Base-by-base conservation (phyloP, 805 yeast genomes). In the Metschnikowia noctiluminum region DNA sequence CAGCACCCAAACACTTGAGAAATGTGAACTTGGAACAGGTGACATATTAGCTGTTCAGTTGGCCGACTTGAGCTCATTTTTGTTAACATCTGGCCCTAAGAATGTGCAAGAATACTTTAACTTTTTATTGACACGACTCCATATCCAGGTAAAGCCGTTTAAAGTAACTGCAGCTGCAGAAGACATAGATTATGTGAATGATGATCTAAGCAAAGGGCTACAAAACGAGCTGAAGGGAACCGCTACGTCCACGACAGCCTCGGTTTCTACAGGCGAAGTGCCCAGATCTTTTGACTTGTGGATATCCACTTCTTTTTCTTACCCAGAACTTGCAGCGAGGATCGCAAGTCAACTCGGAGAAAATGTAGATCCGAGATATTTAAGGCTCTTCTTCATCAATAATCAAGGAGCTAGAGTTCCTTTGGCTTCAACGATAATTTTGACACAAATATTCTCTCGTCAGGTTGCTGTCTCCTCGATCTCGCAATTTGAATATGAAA, bases 401-500 rank as follows among this genome's bases (percentile, higher is more conserved):
- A 78, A 77, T 53, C 75, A 78, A 16, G 84, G 84, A n/a, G 80
- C 80, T 13, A 73, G 79, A 50, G 70, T 76, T 49, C 82, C 86
- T 1, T 60, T 73, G 47, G 64, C 66, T 43, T 63, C 71, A 7
- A 50, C 59, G 8, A 58, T 64, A 52, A 59, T 64, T 46, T 60
- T 77, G 56, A 62, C 76, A 48, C 72, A 71, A 60, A 53, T 72
- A 9, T 70, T 79, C 54, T 69, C 72, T 6, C 72, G 70, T 54
- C 62, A 63, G 28, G 71, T 73, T 35, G 72, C 80, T 1, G 76
- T 74, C 21, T 69, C 77, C 7, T 77, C 74, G 38, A 62, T 70
- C 4, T 64, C 68, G 13, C 59, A 61, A 16, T 78, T 92, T 49
- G 84, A 84, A 55, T 92, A 87, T 62, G 97, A 92, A 60, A 67